Evolutionary conservation across 148 eudicot genomes (phyloP), one percentile per base, ranked within the genome.

Genomic region (Spergularia marina): DNA sequence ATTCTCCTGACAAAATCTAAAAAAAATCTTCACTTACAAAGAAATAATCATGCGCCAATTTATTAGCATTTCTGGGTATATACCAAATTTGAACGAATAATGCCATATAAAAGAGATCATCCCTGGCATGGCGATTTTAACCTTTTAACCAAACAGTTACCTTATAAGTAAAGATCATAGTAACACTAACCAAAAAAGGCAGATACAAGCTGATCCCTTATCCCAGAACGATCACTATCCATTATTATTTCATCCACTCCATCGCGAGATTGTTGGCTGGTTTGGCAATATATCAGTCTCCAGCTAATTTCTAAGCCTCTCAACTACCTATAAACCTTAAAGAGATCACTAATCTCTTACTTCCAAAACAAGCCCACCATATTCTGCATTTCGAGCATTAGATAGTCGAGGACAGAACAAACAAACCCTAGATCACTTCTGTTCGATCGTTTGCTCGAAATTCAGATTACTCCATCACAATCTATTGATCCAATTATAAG

Each of bases 381-480:
- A 7, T 41, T 9, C 41, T 74, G 10, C 34, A 39, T 15, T 70
- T 53, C 11, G 16, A 47, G 53, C 23, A 68, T 10, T 10, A 23
- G 55, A 47, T 15, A 47, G 56, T 57, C 55, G 39, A 53, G 51
- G 51, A 41, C 30, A 16, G 36, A 49, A 12, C 15, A 25, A 54
- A 36, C 47, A 65, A 80, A 65, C n/a, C 68, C 58, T 65, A 75
- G 72, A 71, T 80, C 71, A 80, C 68, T 18, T 21, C 17, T 16
- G 60, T 9, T 70, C 44, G 10, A 53, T 53, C 53, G 62, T 58
- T 53, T 77, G 80, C 70, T 53, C 63, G 70, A 62, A 40, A 12
- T 53, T 64, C 49, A 71, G 39, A 62, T 59, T 70, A 52, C 54
- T 63, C 36, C 70, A 71, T 36, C 17, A 67, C 53, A 59, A 58